phyloP scores from a whole-genome alignment of 805 yeast genomes.

The Ogataea pignaliae region DNA sequence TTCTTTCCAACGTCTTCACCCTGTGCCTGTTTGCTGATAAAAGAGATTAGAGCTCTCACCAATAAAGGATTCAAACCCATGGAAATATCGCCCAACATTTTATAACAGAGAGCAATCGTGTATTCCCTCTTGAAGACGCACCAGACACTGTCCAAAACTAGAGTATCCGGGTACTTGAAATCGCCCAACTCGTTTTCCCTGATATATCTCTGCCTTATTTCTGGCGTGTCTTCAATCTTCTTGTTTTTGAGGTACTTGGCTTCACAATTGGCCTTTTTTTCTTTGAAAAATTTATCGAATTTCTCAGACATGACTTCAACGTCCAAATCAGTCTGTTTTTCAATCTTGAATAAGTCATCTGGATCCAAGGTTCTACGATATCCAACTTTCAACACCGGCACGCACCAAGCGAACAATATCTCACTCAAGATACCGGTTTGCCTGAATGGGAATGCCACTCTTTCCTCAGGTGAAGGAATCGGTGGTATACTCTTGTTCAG shows the following conservation, averaged over 20 bases:
- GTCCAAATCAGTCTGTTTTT: conserved; percentile 32
- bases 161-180: conserved; percentile 37
- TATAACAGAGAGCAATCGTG: conserved; percentile 34
- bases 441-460: conserved; percentile 41
- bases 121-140: conserved; percentile 47
- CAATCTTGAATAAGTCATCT: conserved; percentile 52
- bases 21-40: conserved; percentile 47
- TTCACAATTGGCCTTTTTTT: conserved; percentile 29
- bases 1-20: conserved; percentile 41
- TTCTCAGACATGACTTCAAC: conserved; percentile 35
- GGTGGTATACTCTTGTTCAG: conserved; percentile 40
- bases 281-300: conserved; percentile 33
- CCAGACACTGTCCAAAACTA: conserved; percentile 45
- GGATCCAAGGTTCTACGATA: conserved; percentile 68
- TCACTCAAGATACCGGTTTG: conserved; percentile 37
- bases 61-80: conserved; percentile 62
- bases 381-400: conserved; percentile 60
- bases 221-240: conserved; percentile 28
- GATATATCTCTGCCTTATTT: conserved; percentile 32
- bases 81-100: conserved; percentile 42
- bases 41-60: conserved; percentile 58
- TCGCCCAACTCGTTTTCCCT: conserved; percentile 30
- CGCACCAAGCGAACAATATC: conserved; percentile 61
- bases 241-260: conserved; percentile 29
- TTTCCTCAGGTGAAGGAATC: conserved; percentile 46